Percentiles rank a stretch among this genome's conserved stretches.
These are phyloP conservation scores for Plasmodium chabaudi DNA, from an alignment of 169 alveolate genomes.

Conservation along the genomic window DNA sequence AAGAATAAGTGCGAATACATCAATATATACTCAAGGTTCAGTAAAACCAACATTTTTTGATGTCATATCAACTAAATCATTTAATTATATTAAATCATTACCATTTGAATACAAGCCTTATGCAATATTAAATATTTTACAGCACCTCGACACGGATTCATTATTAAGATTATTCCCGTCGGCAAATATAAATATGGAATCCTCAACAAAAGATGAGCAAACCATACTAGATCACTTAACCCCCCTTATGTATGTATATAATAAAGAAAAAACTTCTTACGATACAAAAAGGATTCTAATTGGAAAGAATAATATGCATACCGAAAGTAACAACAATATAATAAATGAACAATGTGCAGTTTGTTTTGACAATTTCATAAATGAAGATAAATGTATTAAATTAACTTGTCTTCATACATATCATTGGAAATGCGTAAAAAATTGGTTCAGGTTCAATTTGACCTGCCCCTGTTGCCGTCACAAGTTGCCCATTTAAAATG, in stretches of 20 bases:
- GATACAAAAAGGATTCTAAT: no score
- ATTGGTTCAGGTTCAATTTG: constrained; percentile 78
- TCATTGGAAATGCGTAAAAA: constrained; percentile 80
- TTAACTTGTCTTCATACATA: constrained; percentile 78
- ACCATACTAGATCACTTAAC: no score
- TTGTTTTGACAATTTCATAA: constrained; percentile 76
- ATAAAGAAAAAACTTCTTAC: no score
- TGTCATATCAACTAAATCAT: constrained; percentile 76
- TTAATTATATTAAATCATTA: constrained; percentile 75
- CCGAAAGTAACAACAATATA: constrained; percentile 1
- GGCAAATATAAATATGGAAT: constrained; percentile 54
- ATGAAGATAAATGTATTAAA: constrained; percentile 76
- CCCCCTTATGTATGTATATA: no score
- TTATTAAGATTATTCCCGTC: constrained; percentile 79
- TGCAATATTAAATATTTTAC: constrained; percentile 78
- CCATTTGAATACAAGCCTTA: constrained; percentile 82
- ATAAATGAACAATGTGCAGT: constrained; percentile 80
- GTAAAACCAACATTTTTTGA: constrained; percentile 81
- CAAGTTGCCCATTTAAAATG: neutral
- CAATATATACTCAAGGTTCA: constrained; percentile 77
- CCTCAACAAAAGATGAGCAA: no score
- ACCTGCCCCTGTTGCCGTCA: constrained; percentile 79
- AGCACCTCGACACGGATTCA: constrained; percentile 79
- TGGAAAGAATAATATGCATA: no score
- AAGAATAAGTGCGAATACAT: constrained; percentile 78